phyloP scores from a whole-genome alignment of 2,329 filamentous ascomycete genomes.

The Aschersonia sp. region DNA sequence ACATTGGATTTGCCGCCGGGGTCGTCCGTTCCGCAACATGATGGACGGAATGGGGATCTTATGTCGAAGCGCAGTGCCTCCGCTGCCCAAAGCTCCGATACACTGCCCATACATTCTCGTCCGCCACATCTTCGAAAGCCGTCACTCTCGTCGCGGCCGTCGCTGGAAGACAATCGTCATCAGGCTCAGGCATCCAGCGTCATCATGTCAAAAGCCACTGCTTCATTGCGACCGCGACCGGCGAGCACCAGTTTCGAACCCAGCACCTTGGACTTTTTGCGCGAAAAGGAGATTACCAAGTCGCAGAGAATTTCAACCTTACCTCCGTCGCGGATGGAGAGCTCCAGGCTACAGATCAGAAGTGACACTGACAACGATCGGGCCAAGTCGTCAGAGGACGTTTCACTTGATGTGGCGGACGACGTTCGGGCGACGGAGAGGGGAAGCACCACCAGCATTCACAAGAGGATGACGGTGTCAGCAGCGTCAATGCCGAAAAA shows the following conservation, averaged over 20 bases:
- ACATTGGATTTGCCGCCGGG: conserved; percentile 46
- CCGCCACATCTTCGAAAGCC: conserved; percentile 11
- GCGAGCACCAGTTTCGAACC: conserved; percentile 72
- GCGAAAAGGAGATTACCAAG: conserved; percentile 52
- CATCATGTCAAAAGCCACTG: conserved; percentile 3
- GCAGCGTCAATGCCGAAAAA: conserved; percentile 66
- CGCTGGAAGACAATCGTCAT: conserved; percentile 10
- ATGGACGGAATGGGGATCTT: conserved; percentile 6
- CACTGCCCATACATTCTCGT: conserved; percentile 8
- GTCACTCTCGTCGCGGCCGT: conserved; percentile 8
- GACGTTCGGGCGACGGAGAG: conserved; percentile 23
- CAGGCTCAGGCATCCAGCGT: conserved; percentile 8
- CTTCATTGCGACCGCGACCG: conserved; percentile 46
- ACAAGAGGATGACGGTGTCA: conserved; percentile 61
- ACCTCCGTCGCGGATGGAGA: not conserved
- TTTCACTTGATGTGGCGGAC: conserved; percentile 62
- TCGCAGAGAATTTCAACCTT: conserved; percentile 13
- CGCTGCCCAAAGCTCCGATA: not conserved
- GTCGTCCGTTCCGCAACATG: conserved; percentile 13
- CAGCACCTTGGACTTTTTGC: conserved; percentile 61
- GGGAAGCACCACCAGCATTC: conserved; percentile 14
- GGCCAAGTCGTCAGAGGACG: conserved; percentile 31
- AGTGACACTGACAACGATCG: not conserved
- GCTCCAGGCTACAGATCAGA: not conserved
- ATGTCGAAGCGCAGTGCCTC: not conserved